Evolutionary conservation across 1,284 basidiomycete species (phyloP).

Genomic region (Filobasidium uniguttulatum): DNA sequence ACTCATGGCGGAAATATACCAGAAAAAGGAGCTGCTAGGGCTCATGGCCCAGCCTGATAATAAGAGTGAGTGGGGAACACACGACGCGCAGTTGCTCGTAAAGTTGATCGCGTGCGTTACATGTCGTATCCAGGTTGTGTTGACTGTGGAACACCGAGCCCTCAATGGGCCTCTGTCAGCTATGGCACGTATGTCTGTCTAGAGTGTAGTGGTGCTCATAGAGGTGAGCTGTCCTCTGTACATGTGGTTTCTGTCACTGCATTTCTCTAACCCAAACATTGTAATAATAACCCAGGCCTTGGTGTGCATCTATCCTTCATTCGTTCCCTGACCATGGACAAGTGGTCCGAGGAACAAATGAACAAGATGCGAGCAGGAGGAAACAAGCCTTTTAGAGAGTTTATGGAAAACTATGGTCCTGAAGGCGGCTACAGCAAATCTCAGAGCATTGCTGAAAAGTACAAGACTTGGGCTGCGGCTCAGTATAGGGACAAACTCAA

Average conservation of each 20-base stretch:
- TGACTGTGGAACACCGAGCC: slow-evolving; percentile 72
- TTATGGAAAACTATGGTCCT: slow-evolving; percentile 55
- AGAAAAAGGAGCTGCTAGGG: slow-evolving; percentile 49
- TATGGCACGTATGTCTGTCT: slow-evolving; percentile 74
- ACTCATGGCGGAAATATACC: slow-evolving; percentile 57
- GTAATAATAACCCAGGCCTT: too few relatives aligned
- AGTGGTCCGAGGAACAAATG: slow-evolving; percentile 82
- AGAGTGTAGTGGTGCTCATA: slow-evolving; percentile 76
- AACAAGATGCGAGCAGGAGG: slow-evolving; percentile 83
- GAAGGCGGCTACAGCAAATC: slow-evolving; percentile 61
- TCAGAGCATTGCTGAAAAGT: slow-evolving; percentile 61
- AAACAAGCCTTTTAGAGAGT: slow-evolving; percentile 62
- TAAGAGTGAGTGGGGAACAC: slow-evolving; percentile 45
- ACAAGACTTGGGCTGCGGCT: slow-evolving; percentile 79
- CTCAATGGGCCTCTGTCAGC: slow-evolving; percentile 67
- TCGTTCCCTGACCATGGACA: slow-evolving; percentile 85
- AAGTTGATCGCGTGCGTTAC: too few relatives aligned
- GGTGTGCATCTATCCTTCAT: slow-evolving; percentile 70
- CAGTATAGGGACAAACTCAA: slow-evolving; percentile 71
- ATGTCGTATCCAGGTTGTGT: slow-evolving; percentile 55
- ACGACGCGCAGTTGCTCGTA: too few relatives aligned
- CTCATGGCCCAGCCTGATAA: slow-evolving; percentile 61
- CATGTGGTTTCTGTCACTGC: too few relatives aligned
- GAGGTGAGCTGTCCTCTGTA: slow-evolving; percentile 43
- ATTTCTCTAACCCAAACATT: too few relatives aligned